Conservation (phyloP, 345 rosid genomes). For the Camelina sativa region DNA sequence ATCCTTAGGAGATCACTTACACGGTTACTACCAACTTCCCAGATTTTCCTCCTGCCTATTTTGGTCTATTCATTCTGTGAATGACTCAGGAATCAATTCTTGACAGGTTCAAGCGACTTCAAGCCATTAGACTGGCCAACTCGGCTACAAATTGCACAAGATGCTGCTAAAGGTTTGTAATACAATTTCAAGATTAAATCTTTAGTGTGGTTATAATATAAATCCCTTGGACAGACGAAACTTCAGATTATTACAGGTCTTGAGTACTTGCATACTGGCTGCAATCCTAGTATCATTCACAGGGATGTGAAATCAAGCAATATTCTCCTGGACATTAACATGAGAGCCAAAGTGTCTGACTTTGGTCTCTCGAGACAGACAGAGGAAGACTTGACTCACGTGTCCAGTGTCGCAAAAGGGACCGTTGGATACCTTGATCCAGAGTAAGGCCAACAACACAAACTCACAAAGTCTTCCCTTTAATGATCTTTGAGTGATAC, state of each 20-base stretch:
- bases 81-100: conserved; percentile 1
- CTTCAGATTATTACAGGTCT: conserved; percentile 74
- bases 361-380: conserved; percentile 97
- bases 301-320: conserved; percentile 96
- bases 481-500: neutral
- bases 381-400: conserved; percentile 87
- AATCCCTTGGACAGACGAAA: conserved; percentile 43
- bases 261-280: conserved; percentile 95
- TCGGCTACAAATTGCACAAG: conserved; percentile 84
- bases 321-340: conserved; percentile 83
- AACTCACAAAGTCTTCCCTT: neutral
- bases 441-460: conserved; percentile 59
- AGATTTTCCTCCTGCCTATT: conserved; percentile 10
- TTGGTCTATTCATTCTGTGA: neutral
- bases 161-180: conserved; percentile 88
- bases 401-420: conserved; percentile 93
- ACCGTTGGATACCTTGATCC: conserved; percentile 98
- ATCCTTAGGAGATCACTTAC: conserved; percentile 76
- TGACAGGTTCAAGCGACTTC: conserved; percentile 64
- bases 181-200: conserved; percentile 9
- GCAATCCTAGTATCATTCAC: conserved; percentile 94
- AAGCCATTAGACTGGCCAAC: conserved; percentile 71
- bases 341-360: conserved; percentile 98
- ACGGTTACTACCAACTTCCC: conserved; percentile 51
- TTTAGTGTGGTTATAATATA: conserved; percentile 13